These are phyloP conservation scores for Lobosporangium transversale DNA, from an alignment of 192 early-diverging fungal genomes.

Conservation along the genomic window DNA sequence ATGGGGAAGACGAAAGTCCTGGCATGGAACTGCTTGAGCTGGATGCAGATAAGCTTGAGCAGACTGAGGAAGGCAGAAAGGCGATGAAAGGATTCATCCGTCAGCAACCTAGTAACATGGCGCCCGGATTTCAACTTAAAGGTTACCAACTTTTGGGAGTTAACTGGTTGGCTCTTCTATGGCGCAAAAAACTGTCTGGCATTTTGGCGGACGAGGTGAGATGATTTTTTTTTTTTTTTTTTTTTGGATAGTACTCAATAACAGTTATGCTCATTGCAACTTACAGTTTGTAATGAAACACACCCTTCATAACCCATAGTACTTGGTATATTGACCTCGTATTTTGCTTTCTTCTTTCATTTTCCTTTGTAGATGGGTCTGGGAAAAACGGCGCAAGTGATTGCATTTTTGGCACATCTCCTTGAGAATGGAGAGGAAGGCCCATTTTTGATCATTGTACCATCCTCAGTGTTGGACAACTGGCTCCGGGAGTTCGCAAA, in stretches of 20 bases:
- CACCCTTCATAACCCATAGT: no score
- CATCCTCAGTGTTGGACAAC: slow-evolving; percentile 90
- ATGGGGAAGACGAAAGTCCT: slow-evolving; percentile 47
- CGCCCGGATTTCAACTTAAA: slow-evolving; percentile 71
- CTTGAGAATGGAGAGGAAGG: slow-evolving; percentile 61
- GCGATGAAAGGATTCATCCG: slow-evolving; percentile 61
- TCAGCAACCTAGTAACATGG: slow-evolving; percentile 70
- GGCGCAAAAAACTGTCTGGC: slow-evolving; percentile 76
- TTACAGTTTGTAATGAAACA: no score
- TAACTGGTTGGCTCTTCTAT: slow-evolving; percentile 83
- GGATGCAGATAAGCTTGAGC: slow-evolving; percentile 26
- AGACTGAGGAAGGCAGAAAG: slow-evolving; percentile 9
- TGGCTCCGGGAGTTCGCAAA: slow-evolving; percentile 89
- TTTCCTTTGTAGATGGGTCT: slow-evolving; percentile 84
- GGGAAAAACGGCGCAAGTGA: slow-evolving; percentile 93
- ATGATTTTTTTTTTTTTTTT: background rate
- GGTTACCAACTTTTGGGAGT: slow-evolving; percentile 89
- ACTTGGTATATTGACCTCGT: background rate
- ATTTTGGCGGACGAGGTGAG: slow-evolving; percentile 73
- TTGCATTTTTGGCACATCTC: slow-evolving; percentile 77
- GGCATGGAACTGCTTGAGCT: slow-evolving; percentile 53
- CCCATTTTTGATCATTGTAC: slow-evolving; percentile 85
- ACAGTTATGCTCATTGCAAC: background rate
- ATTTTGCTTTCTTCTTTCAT: background rate
- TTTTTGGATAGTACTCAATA: background rate